Evolutionary conservation across 1,284 basidiomycete species (phyloP).

Genomic region (Puccinia polysora): DNA sequence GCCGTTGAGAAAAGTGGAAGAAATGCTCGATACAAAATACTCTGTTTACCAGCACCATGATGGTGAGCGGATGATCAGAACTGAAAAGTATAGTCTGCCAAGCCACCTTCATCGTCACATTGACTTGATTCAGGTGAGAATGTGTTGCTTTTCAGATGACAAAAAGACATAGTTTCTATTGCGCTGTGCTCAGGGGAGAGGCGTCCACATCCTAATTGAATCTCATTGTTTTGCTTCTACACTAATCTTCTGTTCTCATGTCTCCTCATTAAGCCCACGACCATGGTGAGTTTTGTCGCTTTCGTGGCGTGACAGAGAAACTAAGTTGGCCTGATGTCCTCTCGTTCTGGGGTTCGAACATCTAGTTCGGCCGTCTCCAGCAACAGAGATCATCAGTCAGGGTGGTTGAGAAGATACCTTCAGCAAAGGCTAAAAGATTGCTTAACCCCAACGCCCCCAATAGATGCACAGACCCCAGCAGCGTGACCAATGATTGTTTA

Average conservation of each 20-base stretch:
- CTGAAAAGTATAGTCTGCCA: slow-evolving; percentile 40
- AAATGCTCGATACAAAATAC: slow-evolving; percentile 36
- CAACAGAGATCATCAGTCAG: neutral
- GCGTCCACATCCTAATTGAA: too few relatives aligned
- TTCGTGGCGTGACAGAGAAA: too few relatives aligned
- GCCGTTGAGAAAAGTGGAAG: slow-evolving; percentile 26
- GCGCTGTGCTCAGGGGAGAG: too few relatives aligned
- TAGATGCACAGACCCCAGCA: slow-evolving; percentile 20
- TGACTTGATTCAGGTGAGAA: slow-evolving; percentile 37
- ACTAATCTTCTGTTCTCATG: neutral
- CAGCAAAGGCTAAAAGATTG: neutral
- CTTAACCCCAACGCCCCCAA: slow-evolving; percentile 1
- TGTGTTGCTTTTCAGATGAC: too few relatives aligned
- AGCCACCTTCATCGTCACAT: slow-evolving; percentile 36
- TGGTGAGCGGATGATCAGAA: slow-evolving; percentile 34
- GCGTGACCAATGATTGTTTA: slow-evolving; percentile 37
- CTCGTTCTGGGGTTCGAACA: neutral
- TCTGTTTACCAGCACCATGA: slow-evolving; percentile 31
- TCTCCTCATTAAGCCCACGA: slow-evolving; percentile 18
- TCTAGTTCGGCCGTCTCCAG: slow-evolving; percentile 36
- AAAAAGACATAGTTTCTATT: too few relatives aligned
- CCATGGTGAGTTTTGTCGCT: slow-evolving; percentile 28
- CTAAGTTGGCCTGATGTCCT: too few relatives aligned
- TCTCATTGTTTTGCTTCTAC: neutral
- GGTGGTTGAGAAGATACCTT: slow-evolving; percentile 10